phyloP scores from a whole-genome alignment of 768 basidiomycete genomes.

The Boletus rufocinnamomeus region DNA sequence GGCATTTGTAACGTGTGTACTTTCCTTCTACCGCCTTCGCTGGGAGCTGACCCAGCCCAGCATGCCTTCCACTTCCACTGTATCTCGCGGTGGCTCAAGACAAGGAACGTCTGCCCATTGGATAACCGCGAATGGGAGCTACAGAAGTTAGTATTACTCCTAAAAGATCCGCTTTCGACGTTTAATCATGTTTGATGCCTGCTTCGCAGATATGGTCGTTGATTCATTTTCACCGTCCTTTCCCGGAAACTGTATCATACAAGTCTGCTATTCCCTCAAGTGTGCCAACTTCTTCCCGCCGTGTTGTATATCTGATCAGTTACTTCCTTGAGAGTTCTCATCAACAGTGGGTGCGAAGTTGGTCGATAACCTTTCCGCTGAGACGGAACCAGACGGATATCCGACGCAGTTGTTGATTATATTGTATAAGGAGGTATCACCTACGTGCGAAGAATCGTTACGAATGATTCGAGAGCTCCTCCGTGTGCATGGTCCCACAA shows the following conservation, averaged over 20 bases:
- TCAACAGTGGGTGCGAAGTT: neutral
- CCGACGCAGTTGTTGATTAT: neutral
- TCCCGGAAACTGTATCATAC: slow-evolving; percentile 23
- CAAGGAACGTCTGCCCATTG: slow-evolving; percentile 90
- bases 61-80: slow-evolving; percentile 99
- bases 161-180: neutral
- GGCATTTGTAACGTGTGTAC: slow-evolving; percentile 89
- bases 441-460: neutral
- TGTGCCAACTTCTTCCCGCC: slow-evolving; percentile 15
- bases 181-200: slow-evolving; percentile 1
- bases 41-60: slow-evolving; percentile 40
- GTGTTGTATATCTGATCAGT: neutral
- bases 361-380: no score
- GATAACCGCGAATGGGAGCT: slow-evolving; percentile 98
- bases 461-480: neutral
- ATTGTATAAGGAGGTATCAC: neutral
- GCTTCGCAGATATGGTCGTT: slow-evolving; percentile 43
- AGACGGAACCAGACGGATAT: neutral
- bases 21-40: neutral
- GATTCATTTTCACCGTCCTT: slow-evolving; percentile 12
- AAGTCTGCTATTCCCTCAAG: slow-evolving; percentile 2
- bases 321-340: neutral
- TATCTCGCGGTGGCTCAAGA: slow-evolving; percentile 99
- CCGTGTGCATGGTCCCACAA: neutral
- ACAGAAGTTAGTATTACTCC: slow-evolving; percentile 72